These are phyloP conservation scores for Cylindricascospora bacillispora DNA, from an alignment of 1,139 yeast genomes.

Conservation along the genomic window DNA sequence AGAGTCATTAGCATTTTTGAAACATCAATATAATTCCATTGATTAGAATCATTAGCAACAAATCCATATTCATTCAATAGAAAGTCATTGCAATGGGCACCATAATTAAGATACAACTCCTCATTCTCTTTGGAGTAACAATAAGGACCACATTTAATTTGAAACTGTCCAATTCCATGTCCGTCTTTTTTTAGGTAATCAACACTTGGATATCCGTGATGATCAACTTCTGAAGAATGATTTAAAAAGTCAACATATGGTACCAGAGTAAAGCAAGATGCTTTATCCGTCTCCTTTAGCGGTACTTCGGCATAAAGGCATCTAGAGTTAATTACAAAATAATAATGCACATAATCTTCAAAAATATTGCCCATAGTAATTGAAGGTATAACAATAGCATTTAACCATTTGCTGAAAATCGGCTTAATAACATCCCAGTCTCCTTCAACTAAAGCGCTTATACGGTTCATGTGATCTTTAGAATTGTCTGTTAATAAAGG, in stretches of 20 bases:
- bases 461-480: conserved; percentile 9
- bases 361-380: conserved; percentile 20
- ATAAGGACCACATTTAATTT: conserved; percentile 14
- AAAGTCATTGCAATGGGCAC: conserved; percentile 77
- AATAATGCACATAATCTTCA: conserved; percentile 45
- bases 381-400: background rate
- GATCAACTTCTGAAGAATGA: conserved; percentile 40
- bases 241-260: conserved; percentile 85
- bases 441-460: conserved; percentile 8
- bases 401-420: conserved; percentile 11
- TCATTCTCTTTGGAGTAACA: conserved; percentile 31
- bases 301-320: conserved; percentile 71
- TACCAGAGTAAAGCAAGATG: conserved; percentile 75
- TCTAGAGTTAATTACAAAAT: conserved; percentile 86
- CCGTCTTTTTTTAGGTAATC: conserved; percentile 7
- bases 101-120: conserved; percentile 67
- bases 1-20: conserved; percentile 31
- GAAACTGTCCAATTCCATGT: conserved; percentile 14
- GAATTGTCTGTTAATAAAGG: conserved; percentile 21
- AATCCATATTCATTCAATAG: conserved; percentile 83
- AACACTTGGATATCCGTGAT: conserved; percentile 18
- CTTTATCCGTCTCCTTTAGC: conserved; percentile 29
- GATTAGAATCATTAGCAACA: conserved; percentile 32
- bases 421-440: conserved; percentile 19
- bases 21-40: conserved; percentile 63